Percentiles rank a stretch among this genome's conserved stretches.
Evolutionary conservation across 2,329 filamentous ascomycete genomes (phyloP).

Genomic region (Colletotrichum cereale): DNA sequence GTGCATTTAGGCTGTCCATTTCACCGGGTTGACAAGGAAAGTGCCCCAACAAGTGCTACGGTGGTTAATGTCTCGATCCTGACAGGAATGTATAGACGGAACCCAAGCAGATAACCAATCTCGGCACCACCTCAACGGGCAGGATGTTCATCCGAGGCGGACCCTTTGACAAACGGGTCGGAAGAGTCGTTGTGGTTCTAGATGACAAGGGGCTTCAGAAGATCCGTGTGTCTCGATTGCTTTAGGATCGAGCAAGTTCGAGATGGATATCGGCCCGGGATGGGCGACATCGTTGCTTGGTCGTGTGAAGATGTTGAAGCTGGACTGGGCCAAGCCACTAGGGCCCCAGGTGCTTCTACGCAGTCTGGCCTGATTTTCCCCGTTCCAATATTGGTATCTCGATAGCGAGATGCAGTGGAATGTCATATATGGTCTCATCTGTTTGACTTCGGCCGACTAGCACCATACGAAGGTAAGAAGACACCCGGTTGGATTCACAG

Average conservation of each 20-base stretch:
- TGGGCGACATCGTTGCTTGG: not conserved
- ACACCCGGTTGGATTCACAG: not conserved
- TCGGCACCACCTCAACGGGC: not conserved
- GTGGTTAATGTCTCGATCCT: not conserved
- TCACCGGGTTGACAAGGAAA: not conserved
- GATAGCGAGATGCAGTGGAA: not conserved
- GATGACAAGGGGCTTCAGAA: not conserved
- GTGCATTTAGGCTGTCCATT: not conserved
- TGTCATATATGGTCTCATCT: not conserved
- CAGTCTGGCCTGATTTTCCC: not conserved
- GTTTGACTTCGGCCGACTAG: not conserved
- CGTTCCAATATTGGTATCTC: not conserved
- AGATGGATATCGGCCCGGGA: not conserved
- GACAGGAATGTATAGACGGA: conserved; percentile 5
- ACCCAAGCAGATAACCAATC: not conserved
- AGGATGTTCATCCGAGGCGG: not conserved
- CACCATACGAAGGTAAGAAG: not conserved
- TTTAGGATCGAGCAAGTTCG: not conserved
- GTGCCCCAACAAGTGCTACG: not conserved
- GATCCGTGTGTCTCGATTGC: not conserved
- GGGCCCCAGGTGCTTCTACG: not conserved
- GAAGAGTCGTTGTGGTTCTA: no score
- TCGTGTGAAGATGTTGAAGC: not conserved
- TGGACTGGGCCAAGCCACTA: not conserved
- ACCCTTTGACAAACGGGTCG: conserved; percentile 1